phyloP scores from a whole-genome alignment of 2,329 filamentous ascomycete species.

The Trichoderma lentiforme region DNA sequence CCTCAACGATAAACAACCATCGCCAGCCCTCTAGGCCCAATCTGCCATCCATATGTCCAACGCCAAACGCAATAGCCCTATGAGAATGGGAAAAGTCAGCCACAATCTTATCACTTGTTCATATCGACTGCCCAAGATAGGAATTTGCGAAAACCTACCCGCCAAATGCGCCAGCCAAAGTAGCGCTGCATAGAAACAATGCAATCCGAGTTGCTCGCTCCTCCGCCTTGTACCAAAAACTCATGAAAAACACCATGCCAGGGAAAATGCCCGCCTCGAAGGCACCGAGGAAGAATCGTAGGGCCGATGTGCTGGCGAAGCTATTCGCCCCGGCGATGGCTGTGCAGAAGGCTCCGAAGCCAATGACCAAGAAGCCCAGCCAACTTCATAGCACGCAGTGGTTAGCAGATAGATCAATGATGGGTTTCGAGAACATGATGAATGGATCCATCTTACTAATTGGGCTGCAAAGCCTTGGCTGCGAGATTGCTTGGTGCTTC shows the following conservation, averaged over 20 bases:
- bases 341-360: constrained; percentile 1
- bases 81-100: background rate
- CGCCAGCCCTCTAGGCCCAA: background rate
- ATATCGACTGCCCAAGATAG: rapidly evolving
- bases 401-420: background rate
- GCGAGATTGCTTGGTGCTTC: background rate
- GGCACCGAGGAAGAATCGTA: background rate
- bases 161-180: constrained; percentile 1
- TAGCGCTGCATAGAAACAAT: background rate
- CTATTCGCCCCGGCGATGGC: background rate
- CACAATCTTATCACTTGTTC: background rate
- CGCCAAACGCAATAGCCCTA: background rate
- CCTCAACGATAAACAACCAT: constrained; percentile 1
- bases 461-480: background rate
- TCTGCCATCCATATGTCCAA: background rate
- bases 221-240: constrained; percentile 5
- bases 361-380: constrained; percentile 1
- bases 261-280: background rate
- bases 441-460: background rate
- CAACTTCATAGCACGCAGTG: background rate
- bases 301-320: background rate
- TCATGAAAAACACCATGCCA: constrained; percentile 3
- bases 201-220: background rate
- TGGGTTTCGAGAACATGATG: background rate
- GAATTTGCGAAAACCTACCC: background rate